Percentiles rank a stretch among this genome's conserved stretches.
These are phyloP conservation scores for Simplicillium sp. DNA, from an alignment of 2,329 filamentous ascomycete species.

Conservation along the genomic window DNA sequence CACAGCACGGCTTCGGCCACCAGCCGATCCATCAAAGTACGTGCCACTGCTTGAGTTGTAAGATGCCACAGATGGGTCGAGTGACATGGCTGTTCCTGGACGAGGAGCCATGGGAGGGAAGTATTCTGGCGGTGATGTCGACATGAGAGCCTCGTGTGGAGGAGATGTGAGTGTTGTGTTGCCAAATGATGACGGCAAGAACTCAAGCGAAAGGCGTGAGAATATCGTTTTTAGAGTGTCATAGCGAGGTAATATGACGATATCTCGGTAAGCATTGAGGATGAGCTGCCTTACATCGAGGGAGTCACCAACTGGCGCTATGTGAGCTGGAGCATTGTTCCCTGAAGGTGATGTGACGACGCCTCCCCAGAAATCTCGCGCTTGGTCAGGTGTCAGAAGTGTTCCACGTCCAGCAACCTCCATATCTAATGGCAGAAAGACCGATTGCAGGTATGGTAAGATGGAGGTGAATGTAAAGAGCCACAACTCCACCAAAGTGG, in stretches of 20 bases:
- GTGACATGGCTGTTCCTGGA: conserved; percentile 64
- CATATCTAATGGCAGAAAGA: conserved; percentile 85
- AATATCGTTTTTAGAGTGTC: conserved; percentile 85
- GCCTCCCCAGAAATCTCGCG: conserved; percentile 83
- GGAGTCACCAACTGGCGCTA: conserved; percentile 39
- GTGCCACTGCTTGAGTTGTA: conserved; percentile 75
- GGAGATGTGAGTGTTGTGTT: conserved; percentile 45
- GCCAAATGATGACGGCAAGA: conserved; percentile 44
- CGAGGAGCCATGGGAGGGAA: conserved; percentile 34
- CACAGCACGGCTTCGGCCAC: conserved; percentile 67
- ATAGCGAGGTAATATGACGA: conserved; percentile 79
- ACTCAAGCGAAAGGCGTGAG: conserved; percentile 80
- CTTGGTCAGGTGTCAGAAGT: conserved; percentile 68
- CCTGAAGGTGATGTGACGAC: conserved; percentile 36
- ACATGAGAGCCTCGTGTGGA: conserved; percentile 37
- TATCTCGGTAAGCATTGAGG: conserved; percentile 79
- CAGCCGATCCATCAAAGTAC: conserved; percentile 55
- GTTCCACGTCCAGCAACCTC: conserved; percentile 82
- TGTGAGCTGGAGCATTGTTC: conserved; percentile 26
- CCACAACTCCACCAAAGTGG: conserved; percentile 88
- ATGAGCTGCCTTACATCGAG: conserved; percentile 86
- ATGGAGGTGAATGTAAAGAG: conserved; percentile 85
- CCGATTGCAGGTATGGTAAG: conserved; percentile 87
- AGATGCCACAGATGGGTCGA: conserved; percentile 66
- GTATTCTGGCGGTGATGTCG: conserved; percentile 41